Evolutionary conservation across 805 yeast species (phyloP), one percentile per base, ranked within the genome.

Genomic region (Spathaspora boniae): DNA sequence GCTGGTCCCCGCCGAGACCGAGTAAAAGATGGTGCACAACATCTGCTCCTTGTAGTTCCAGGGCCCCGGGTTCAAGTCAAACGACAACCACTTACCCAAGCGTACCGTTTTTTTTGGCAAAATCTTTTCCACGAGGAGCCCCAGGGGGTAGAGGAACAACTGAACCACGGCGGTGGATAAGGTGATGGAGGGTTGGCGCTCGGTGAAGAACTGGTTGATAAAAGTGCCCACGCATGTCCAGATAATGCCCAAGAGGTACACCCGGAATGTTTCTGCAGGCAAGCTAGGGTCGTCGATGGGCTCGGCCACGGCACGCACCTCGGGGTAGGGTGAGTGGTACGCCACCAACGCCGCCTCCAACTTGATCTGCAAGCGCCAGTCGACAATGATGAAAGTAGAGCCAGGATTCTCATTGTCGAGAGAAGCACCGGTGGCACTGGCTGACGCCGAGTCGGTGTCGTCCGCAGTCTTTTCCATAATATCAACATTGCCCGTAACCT

Each of bases 31-130:
- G 6, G 86, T 75, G 2, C 80, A 63, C 41, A 81, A 65, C 79
- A 78, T 77, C 52, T 80, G 86, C 46, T 80, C 86, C 50, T 80
- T 80, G 43, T 54, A 62, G 19, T 66, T 60, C 82, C 83, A 81
- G 9, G 82, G 81, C 8, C 85, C 82, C 6, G 50, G 50, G 27
- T 46, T 46, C 30, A 77, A 54, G 26, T 34, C 37, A 36, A 44
- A 61, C 58, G 42, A 49, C 14, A 5, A 31, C n/a, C n/a, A n/a
- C 59, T n/a, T 48, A 34, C 35, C 41, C 44, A 37, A 49, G 55
- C 40, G 44, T 40, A 33, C 43, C 21, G 33, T 43, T 45, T 45
- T 45, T 36, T 70, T 65, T 6, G 76, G 75, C 9, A 67, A 37
- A 15, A 61, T 56, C 18, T 29, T 35, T 8, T 44, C 47, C 40